A percentile compares a stretch with the other conserved stretches of the same genome.
These are phyloP conservation scores for Musa troglodytarum DNA, from an alignment of 176 grass and related monocot species.

Conservation along the genomic window DNA sequence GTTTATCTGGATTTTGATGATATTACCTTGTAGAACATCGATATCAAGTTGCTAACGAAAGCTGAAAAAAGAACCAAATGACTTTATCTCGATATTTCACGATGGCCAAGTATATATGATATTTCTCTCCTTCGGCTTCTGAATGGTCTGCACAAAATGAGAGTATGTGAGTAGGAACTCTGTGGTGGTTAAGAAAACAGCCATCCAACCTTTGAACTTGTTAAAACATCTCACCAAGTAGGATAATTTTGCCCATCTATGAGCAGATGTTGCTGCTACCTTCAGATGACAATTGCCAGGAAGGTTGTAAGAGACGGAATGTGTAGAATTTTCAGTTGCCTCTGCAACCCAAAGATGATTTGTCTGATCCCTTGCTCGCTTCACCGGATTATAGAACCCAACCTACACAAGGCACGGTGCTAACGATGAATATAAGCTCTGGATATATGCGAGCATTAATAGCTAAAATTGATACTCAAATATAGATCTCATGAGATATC, in stretches of 20 bases:
- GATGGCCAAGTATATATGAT: slow-evolving; percentile 46
- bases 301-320: slow-evolving; percentile 44
- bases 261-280: slow-evolving; percentile 35
- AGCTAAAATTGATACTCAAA: neutral
- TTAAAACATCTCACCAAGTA: slow-evolving; percentile 36
- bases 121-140: slow-evolving; percentile 53
- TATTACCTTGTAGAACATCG: too few relatives aligned
- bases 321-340: slow-evolving; percentile 57
- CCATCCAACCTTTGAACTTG: too few relatives aligned
- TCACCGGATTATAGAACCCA: slow-evolving; percentile 83
- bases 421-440: neutral
- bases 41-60: too few relatives aligned
- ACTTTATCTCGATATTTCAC: slow-evolving; percentile 14
- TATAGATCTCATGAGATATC: neutral
- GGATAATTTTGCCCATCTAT: slow-evolving; percentile 71
- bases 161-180: neutral
- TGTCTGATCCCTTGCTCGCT: slow-evolving; percentile 65
- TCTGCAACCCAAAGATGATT: slow-evolving; percentile 79
- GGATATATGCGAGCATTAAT: neutral
- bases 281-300: slow-evolving; percentile 67
- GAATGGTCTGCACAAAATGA: slow-evolving; percentile 41
- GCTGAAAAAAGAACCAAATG: too few relatives aligned
- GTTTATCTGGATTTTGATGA: too few relatives aligned
- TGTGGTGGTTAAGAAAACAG: neutral
- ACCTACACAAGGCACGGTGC: slow-evolving; percentile 27